Percentiles rank a stretch among this genome's conserved stretches.
Evolutionary conservation across 371 early-diverging fungal genomes (phyloP).

Genomic region (Dinochytrium kinnereticum): DNA sequence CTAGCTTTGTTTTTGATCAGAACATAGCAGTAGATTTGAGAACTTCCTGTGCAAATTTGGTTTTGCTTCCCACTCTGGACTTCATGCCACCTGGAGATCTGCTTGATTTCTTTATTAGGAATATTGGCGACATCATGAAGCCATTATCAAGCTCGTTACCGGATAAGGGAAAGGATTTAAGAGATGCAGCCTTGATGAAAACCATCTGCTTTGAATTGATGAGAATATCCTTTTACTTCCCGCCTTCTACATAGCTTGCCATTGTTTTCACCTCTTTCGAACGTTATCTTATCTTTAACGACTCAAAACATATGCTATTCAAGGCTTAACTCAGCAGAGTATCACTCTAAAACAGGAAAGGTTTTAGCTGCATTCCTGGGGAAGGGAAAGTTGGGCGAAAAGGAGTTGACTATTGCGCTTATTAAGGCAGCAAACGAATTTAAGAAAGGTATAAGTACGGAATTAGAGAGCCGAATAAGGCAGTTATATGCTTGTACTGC

Average conservation of each 20-base stretch:
- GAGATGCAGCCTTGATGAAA: conserved; percentile 51
- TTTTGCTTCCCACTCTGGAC: conserved; percentile 56
- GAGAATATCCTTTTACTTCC: conserved; percentile 52
- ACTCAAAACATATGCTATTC: conserved; percentile 3
- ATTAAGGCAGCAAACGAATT: conserved; percentile 39
- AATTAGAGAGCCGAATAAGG: not conserved
- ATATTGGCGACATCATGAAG: conserved; percentile 60
- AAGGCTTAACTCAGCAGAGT: conserved; percentile 17
- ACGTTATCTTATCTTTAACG: conserved; percentile 6
- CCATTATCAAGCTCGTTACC: conserved; percentile 43
- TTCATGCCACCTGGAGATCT: conserved; percentile 51
- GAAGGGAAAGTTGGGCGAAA: conserved; percentile 26
- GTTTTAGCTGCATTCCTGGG: conserved; percentile 29
- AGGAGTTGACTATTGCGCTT: conserved; percentile 39
- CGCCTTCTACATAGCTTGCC: not conserved
- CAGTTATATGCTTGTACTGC: conserved; percentile 50
- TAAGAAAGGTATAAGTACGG: conserved; percentile 29
- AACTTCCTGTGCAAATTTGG: conserved; percentile 52
- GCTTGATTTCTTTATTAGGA: conserved; percentile 52
- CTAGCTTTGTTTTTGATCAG: conserved; percentile 15
- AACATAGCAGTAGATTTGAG: conserved; percentile 42
- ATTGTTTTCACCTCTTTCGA: not conserved
- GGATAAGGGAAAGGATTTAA: conserved; percentile 40
- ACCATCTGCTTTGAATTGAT: conserved; percentile 56
- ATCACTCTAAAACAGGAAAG: conserved; percentile 32